Conservation (phyloP, 352 stramenopile genomes). For the Globisporangium emineosum region DNA sequence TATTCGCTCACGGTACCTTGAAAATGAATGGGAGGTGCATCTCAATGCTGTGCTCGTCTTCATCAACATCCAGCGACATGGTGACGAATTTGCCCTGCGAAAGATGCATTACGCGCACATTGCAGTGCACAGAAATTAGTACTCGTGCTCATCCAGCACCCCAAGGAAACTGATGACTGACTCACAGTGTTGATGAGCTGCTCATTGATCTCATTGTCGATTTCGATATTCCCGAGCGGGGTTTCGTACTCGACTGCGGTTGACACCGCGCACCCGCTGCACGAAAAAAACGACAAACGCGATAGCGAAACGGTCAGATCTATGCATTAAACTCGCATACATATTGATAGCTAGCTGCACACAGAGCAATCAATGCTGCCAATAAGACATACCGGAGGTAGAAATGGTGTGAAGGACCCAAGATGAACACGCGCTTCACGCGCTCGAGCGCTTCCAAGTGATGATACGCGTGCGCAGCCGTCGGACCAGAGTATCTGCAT, state of each 20-base stretch:
- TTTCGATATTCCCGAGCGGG: slow-evolving; percentile 91
- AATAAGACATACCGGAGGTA: slow-evolving; percentile 77
- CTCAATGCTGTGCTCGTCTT: slow-evolving; percentile 96
- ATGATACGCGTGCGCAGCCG: slow-evolving; percentile 92
- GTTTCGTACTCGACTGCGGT: slow-evolving; percentile 90
- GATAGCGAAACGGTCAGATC: neutral
- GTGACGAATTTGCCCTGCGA: slow-evolving; percentile 65
- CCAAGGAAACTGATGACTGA: too few species aligned
- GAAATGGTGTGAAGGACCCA: slow-evolving; percentile 96
- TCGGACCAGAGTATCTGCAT: slow-evolving; percentile 92
- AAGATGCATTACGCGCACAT: too few species aligned
- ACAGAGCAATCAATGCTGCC: neutral
- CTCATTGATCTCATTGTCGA: slow-evolving; percentile 89
- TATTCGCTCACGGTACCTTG: slow-evolving; percentile 51
- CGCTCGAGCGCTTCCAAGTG: slow-evolving; percentile 72
- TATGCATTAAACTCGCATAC: slow-evolving; percentile 9
- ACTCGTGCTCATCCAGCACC: neutral
- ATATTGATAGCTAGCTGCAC: too few species aligned
- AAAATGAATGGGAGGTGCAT: slow-evolving; percentile 96
- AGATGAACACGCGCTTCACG: slow-evolving; percentile 87
- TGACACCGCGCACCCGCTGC: slow-evolving; percentile 79
- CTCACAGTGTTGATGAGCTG: slow-evolving; percentile 83
- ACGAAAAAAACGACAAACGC: neutral
- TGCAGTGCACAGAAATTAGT: neutral
- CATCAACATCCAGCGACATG: slow-evolving; percentile 88